These are phyloP conservation scores for Malus hybrid DNA, from an alignment of 331 rosid species.

Conservation along the genomic window DNA sequence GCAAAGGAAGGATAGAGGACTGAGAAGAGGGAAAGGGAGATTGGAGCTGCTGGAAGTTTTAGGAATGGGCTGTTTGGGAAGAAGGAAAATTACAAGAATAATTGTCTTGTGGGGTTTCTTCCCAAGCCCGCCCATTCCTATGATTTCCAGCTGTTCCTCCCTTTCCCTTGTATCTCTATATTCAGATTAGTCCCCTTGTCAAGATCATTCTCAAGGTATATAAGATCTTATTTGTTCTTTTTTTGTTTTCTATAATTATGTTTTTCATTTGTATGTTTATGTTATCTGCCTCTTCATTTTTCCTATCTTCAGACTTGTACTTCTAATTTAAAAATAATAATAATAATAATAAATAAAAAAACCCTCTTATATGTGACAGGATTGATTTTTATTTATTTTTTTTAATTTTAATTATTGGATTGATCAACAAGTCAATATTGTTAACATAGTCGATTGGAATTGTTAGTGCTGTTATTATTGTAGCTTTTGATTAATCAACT, in stretches of 20 bases:
- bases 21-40: conserved; percentile 32
- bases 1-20: conserved; percentile 12
- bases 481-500: too few species aligned
- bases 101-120: conserved; percentile 1
- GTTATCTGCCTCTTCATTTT: too few species aligned
- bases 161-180: conserved; percentile 26
- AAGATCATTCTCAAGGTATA: not conserved
- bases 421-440: too few species aligned
- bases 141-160: conserved; percentile 45
- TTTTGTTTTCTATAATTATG: not conserved
- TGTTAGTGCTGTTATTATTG: too few species aligned
- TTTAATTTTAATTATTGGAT: too few species aligned
- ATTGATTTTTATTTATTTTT: too few species aligned
- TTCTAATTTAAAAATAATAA: too few species aligned
- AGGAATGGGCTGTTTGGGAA: conserved; percentile 54
- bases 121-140: conserved; percentile 56
- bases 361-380: too few species aligned
- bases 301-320: too few species aligned
- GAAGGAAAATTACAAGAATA: not conserved
- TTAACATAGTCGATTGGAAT: too few species aligned
- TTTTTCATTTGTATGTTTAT: too few species aligned
- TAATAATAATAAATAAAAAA: too few species aligned
- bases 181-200: not conserved
- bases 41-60: conserved; percentile 33
- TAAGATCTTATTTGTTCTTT: not conserved